A percentile compares a stretch with the other conserved stretches of the same genome.
Evolutionary conservation across 192 early-diverging fungal species (phyloP).

Genomic region (Coemansia sp.): DNA sequence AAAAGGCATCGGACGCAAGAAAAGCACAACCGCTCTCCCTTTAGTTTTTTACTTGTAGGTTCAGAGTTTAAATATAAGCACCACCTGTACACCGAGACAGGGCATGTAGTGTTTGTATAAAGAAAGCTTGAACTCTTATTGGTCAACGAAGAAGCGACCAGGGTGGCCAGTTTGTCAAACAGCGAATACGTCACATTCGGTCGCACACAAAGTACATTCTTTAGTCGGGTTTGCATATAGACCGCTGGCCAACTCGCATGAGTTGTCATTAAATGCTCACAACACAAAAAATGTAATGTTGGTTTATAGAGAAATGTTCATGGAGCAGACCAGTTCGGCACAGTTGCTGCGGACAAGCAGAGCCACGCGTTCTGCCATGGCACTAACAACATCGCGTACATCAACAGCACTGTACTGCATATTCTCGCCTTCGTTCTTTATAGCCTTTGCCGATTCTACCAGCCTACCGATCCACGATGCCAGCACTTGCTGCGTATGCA

Average conservation of each 20-base stretch:
- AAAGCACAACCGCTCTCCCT: no score
- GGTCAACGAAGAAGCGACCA: no score
- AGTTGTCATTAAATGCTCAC: no score
- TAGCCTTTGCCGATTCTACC: conserved; percentile 14
- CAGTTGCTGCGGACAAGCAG: conserved; percentile 28
- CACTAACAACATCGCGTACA: conserved; percentile 20
- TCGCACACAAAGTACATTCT: not conserved
- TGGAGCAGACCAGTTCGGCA: conserved; percentile 19
- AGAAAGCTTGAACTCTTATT: no score
- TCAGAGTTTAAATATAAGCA: no score
- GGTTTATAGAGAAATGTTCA: conserved; percentile 7
- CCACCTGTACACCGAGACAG: no score
- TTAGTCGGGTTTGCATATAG: not conserved
- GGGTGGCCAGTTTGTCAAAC: no score
- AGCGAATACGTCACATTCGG: no score
- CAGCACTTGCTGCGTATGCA: conserved; percentile 4
- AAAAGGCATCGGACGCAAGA: no score
- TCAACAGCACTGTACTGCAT: conserved; percentile 17
- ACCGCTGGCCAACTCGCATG: no score
- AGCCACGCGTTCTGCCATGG: conserved; percentile 38
- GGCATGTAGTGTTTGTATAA: no score
- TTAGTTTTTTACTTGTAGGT: no score
- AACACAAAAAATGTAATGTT: not conserved
- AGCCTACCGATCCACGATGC: conserved; percentile 36
- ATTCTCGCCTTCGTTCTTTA: conserved; percentile 11